Conservation (phyloP, 176 grass and related monocot species). For the Zoysia pacifica region DNA sequence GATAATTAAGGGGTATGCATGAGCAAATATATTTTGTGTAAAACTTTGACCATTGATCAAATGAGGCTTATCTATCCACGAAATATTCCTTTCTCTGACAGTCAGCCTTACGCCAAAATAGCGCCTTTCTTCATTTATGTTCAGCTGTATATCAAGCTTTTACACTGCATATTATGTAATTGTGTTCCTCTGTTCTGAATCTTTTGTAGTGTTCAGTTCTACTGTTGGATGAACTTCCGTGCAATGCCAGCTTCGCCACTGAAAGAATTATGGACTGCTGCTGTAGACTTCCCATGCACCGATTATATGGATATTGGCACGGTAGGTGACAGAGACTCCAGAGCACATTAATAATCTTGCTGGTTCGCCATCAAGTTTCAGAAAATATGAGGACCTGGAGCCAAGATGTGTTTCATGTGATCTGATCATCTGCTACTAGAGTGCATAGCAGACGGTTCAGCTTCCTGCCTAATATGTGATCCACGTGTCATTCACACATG, state of each 20-base stretch:
- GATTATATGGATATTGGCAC: not conserved
- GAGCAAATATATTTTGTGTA: not conserved
- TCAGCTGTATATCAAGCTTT: not conserved
- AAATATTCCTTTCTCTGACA: not conserved
- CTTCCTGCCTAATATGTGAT: not conserved
- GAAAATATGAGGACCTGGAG: not conserved
- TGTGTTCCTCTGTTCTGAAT: not conserved
- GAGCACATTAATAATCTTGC: not conserved
- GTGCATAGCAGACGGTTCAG: not conserved
- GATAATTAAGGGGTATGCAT: not conserved
- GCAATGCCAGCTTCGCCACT: not conserved
- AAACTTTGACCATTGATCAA: not conserved
- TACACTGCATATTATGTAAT: not conserved
- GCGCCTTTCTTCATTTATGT: not conserved
- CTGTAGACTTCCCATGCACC: not conserved
- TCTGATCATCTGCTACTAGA: not conserved
- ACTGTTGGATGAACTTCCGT: not conserved
- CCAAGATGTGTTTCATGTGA: not conserved
- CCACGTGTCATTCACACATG: too few species aligned
- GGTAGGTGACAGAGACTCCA: not conserved
- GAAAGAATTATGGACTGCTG: not conserved
- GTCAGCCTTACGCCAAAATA: not conserved
- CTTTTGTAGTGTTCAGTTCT: not conserved
- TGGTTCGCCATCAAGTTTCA: not conserved
- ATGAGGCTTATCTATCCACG: not conserved